Evolutionary conservation across 2,329 filamentous ascomycete genomes (phyloP).

Genomic region (Fusarium albidum): DNA sequence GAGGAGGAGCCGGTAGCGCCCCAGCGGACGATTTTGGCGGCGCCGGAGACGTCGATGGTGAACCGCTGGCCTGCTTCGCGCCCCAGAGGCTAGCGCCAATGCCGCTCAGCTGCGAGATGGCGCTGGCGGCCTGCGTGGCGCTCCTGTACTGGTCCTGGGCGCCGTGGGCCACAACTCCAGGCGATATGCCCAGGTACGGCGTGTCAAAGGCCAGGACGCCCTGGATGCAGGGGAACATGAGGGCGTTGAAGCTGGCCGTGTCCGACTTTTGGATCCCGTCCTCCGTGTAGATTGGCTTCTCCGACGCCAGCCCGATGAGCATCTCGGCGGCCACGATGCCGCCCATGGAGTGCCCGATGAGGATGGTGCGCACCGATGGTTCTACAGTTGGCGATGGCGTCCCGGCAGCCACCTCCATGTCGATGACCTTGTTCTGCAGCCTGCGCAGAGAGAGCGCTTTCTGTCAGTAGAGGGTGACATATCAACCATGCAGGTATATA

Average conservation of each 20-base stretch:
- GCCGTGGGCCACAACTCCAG: conserved; percentile 83
- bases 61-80: conserved; percentile 45
- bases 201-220: conserved; percentile 94
- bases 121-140: conserved; percentile 73
- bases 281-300: conserved; percentile 60
- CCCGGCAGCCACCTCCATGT: conserved; percentile 84
- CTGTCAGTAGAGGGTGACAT: neutral
- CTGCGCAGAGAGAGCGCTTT: conserved; percentile 52
- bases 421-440: conserved; percentile 92
- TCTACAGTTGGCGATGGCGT: conserved; percentile 87
- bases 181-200: conserved; percentile 84
- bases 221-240: conserved; percentile 95
- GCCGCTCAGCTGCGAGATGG: conserved; percentile 72
- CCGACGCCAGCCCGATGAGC: conserved; percentile 73
- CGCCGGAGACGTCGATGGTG: conserved; percentile 26
- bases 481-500: neutral
- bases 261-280: conserved; percentile 50
- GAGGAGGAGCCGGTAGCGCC: conserved; percentile 43
- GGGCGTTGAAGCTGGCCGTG: conserved; percentile 57
- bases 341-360: conserved; percentile 90
- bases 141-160: conserved; percentile 85
- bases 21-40: conserved; percentile 35
- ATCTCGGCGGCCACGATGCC: conserved; percentile 95
- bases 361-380: conserved; percentile 81
- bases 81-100: conserved; percentile 75